phyloP scores from a whole-genome alignment of 176 grass and related monocot species.

The Zoysia pacifica region DNA sequence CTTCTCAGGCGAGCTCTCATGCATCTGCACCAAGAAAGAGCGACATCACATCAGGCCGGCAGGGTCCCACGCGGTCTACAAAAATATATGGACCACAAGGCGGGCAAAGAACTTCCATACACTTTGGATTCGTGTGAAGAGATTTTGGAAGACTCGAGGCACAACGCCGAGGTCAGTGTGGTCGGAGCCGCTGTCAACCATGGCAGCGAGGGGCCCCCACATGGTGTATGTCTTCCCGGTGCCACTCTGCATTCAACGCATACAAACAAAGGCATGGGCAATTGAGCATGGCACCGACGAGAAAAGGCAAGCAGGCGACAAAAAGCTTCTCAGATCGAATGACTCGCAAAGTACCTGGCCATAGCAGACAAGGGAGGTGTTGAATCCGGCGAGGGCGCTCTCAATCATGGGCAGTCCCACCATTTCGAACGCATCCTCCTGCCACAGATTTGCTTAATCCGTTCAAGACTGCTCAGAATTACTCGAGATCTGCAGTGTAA shows the following conservation, averaged over 20 bases:
- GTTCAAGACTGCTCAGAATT: background rate
- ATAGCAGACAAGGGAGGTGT: conserved; percentile 84
- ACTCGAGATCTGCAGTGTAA: background rate
- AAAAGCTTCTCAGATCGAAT: background rate
- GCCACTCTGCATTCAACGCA: conserved; percentile 56
- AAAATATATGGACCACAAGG: background rate
- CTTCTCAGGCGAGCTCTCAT: conserved; percentile 64
- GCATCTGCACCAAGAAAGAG: conserved; percentile 45
- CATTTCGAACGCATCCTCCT: conserved; percentile 77
- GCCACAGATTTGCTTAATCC: conserved; percentile 18
- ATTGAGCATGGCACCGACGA: background rate
- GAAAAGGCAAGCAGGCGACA: background rate
- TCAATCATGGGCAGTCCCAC: conserved; percentile 71
- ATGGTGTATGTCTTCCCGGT: conserved; percentile 97
- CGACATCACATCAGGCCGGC: conserved; percentile 11
- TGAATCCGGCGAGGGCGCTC: conserved; percentile 80
- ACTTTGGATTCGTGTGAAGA: conserved; percentile 74
- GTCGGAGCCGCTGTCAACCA: conserved; percentile 57
- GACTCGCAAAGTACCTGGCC: conserved; percentile 60
- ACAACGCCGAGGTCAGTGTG: conserved; percentile 56
- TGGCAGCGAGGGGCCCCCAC: conserved; percentile 83
- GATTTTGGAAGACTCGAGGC: conserved; percentile 80
- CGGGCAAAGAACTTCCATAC: conserved; percentile 31
- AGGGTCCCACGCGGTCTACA: background rate
- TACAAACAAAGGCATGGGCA: background rate